Conservation (phyloP, 176 grass and related monocot species). For the Cenchrus americanus region DNA sequence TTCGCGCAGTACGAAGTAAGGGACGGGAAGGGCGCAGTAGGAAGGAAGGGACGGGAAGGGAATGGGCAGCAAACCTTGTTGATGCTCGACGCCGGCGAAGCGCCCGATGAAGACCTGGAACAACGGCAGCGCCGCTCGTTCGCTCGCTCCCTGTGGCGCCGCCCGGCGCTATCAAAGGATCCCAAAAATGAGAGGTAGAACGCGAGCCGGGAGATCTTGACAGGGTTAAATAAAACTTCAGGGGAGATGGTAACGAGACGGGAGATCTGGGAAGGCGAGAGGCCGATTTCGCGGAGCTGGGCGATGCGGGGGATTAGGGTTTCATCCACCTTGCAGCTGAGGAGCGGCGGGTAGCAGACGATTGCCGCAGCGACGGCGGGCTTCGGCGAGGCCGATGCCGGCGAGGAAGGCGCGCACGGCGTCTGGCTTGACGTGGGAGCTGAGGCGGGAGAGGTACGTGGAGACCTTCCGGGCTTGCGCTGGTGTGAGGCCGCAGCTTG, state of each 20-base stretch:
- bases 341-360: not conserved
- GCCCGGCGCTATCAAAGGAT: not conserved
- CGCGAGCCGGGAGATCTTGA: not conserved
- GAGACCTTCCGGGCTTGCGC: conserved; percentile 20
- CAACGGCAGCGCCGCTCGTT: no score
- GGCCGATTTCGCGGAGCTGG: conserved; percentile 30
- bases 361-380: conserved; percentile 8
- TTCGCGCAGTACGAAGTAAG: not conserved
- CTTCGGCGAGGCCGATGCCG: conserved; percentile 24
- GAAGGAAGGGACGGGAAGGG: not conserved
- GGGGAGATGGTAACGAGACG: not conserved
- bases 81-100: not conserved
- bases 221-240: not conserved
- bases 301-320: conserved; percentile 27
- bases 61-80: not conserved
- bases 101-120: no score
- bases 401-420: conserved; percentile 25
- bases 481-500: conserved; percentile 39
- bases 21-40: not conserved
- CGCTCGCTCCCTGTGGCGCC: no score
- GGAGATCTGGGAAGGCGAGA: conserved; percentile 19
- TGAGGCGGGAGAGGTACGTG: not conserved
- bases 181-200: conserved; percentile 33
- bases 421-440: not conserved
- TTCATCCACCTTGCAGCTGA: not conserved